Conservation (phyloP, 140 eudicot species). For the Anethum foeniculum region DNA sequence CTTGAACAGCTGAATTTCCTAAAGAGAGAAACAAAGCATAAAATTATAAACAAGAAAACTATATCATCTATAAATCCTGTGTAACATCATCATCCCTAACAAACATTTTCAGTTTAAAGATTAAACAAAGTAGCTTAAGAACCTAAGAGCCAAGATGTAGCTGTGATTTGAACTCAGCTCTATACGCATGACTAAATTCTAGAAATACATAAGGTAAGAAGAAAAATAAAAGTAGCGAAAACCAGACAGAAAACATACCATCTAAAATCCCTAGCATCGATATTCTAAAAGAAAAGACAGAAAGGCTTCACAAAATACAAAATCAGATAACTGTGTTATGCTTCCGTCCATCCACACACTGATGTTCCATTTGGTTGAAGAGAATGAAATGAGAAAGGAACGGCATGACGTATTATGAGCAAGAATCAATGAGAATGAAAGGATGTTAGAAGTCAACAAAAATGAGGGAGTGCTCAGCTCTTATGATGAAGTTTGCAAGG, state of each 20-base stretch:
- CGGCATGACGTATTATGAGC: neutral
- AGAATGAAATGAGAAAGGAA: neutral
- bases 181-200: neutral
- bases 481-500: neutral
- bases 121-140: neutral
- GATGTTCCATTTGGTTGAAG: neutral
- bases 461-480: neutral
- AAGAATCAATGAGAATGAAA: neutral
- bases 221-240: neutral
- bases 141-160: neutral
- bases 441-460: neutral
- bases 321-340: neutral
- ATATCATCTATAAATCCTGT: neutral
- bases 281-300: neutral
- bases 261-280: neutral
- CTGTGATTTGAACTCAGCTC: neutral
- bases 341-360: neutral
- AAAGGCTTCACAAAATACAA: neutral
- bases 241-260: neutral
- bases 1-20: conserved; percentile 95
- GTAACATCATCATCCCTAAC: neutral
- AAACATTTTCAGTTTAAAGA: neutral
- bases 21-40: conserved; percentile 17
- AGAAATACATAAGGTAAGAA: neutral
- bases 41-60: neutral